A percentile compares a stretch with the other conserved stretches of the same genome.
Conservation (phyloP, 768 basidiomycete species). For the Tulasnella sp. region DNA sequence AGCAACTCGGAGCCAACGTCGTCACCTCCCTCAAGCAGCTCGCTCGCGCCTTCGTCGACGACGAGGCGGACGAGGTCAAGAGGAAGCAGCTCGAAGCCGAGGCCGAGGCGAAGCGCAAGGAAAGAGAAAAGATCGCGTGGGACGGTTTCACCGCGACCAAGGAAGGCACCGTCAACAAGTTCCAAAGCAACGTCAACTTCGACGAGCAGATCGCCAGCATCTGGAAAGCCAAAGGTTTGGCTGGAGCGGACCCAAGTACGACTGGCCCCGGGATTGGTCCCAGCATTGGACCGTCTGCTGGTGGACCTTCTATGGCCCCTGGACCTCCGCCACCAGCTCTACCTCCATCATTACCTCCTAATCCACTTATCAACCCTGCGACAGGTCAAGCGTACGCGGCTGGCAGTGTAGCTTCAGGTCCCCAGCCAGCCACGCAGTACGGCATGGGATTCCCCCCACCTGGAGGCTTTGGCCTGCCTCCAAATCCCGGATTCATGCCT, state of each 20-base stretch:
- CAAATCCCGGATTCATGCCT: conserved; percentile 75
- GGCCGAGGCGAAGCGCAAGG: conserved; percentile 76
- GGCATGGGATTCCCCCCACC: conserved; percentile 49
- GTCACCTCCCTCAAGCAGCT: conserved; percentile 90
- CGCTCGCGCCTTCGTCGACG: conserved; percentile 92
- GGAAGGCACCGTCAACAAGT: conserved; percentile 88
- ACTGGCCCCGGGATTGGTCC: conserved; percentile 65
- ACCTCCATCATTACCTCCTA: conserved; percentile 60
- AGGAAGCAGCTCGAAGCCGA: conserved; percentile 86
- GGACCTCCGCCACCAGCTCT: conserved; percentile 44
- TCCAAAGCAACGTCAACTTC: conserved; percentile 89
- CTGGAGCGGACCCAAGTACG: conserved; percentile 52
- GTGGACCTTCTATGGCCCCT: conserved; percentile 60
- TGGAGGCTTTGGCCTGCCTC: conserved; percentile 72
- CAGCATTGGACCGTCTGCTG: conserved; percentile 80
- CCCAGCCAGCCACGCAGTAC: conserved; percentile 77
- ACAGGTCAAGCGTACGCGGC: conserved; percentile 62
- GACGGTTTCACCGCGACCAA: conserved; percentile 97
- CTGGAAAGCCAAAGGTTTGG: conserved; percentile 88
- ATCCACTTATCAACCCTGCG: conserved; percentile 50
- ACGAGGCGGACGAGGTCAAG: conserved; percentile 57
- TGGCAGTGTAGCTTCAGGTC: conserved; percentile 87
- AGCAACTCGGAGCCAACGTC: conserved; percentile 87
- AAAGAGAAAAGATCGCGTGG: conserved; percentile 96
- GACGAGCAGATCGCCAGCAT: conserved; percentile 98